Percentiles rank a stretch among this genome's conserved stretches.
Conservation (phyloP, 1,139 yeast species). For the Hyphopichia khmerensis region DNA sequence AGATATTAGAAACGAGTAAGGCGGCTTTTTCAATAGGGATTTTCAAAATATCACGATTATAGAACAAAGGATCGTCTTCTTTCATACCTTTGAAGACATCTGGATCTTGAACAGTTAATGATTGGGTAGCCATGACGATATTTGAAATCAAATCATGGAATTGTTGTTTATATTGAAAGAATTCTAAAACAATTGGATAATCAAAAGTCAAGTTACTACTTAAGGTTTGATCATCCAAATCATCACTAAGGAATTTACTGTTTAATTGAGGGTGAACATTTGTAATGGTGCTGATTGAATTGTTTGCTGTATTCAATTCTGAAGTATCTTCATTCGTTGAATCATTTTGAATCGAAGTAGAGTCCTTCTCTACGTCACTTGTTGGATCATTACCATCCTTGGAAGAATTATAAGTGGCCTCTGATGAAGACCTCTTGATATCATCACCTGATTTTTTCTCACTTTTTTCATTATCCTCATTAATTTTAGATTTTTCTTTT, state of each 20-base stretch:
- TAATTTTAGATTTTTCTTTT: constrained; percentile 2
- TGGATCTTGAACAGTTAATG: constrained; percentile 69
- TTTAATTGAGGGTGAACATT: neutral
- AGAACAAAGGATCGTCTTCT: constrained; percentile 52
- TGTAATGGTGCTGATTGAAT: neutral
- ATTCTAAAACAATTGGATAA: constrained; percentile 68
- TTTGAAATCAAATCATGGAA: constrained; percentile 63
- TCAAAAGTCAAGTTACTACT: constrained; percentile 40
- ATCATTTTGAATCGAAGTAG: neutral
- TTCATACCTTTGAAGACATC: constrained; percentile 65
- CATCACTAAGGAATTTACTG: neutral
- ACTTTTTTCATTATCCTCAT: constrained; percentile 5
- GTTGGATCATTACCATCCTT: neutral
- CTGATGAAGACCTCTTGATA: neutral
- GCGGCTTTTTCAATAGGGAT: constrained; percentile 54
- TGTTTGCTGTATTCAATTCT: neutral
- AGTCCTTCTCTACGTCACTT: neutral
- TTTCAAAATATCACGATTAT: constrained; percentile 38
- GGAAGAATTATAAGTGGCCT: neutral
- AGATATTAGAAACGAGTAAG: constrained; percentile 41
- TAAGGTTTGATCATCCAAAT: neutral
- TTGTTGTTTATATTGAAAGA: constrained; percentile 71
- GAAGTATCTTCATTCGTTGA: neutral
- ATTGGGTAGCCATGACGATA: constrained; percentile 67
- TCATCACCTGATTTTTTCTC: neutral